phyloP scores from a whole-genome alignment of 1,139 yeast species.

The Eremothecium sinecaudum region DNA sequence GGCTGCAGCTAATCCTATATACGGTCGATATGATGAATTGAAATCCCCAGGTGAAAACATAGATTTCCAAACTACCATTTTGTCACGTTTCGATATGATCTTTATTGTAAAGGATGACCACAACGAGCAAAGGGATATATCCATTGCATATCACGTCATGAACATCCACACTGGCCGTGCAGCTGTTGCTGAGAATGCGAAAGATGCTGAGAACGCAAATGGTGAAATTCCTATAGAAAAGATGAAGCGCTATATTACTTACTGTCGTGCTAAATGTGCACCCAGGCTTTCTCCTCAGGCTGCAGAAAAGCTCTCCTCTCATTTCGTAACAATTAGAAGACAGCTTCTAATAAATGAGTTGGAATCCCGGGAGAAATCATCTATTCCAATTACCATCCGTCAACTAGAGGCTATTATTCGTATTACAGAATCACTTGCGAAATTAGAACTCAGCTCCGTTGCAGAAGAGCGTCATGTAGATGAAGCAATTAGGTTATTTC shows the following conservation, averaged over 20 bases:
- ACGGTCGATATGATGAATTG: slow-evolving; percentile 92
- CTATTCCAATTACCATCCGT: slow-evolving; percentile 95
- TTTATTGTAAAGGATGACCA: slow-evolving; percentile 95
- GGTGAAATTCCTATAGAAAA: slow-evolving; percentile 75
- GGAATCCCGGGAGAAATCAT: slow-evolving; percentile 78
- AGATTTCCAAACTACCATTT: slow-evolving; percentile 92
- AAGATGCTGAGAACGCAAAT: slow-evolving; percentile 9
- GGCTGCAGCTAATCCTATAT: slow-evolving; percentile 97
- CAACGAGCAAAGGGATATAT: slow-evolving; percentile 72
- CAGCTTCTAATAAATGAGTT: slow-evolving; percentile 74
- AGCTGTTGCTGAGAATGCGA: slow-evolving; percentile 47
- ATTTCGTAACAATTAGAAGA: slow-evolving; percentile 84
- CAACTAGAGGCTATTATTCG: slow-evolving; percentile 96
- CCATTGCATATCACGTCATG: slow-evolving; percentile 92
- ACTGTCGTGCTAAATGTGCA: slow-evolving; percentile 83
- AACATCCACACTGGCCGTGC: slow-evolving; percentile 77
- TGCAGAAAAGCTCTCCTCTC: slow-evolving; percentile 83
- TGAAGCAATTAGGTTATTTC: slow-evolving; percentile 88
- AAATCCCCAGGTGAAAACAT: slow-evolving; percentile 96
- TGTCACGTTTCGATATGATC: slow-evolving; percentile 97
- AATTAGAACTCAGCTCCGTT: slow-evolving; percentile 69
- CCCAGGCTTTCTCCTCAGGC: slow-evolving; percentile 89
- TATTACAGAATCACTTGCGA: slow-evolving; percentile 90
- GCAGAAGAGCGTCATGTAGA: slow-evolving; percentile 88
- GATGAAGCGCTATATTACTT: slow-evolving; percentile 88